Evolutionary conservation across 139 green algal species (phyloP).

Genomic region (Micractinium conductrix): DNA sequence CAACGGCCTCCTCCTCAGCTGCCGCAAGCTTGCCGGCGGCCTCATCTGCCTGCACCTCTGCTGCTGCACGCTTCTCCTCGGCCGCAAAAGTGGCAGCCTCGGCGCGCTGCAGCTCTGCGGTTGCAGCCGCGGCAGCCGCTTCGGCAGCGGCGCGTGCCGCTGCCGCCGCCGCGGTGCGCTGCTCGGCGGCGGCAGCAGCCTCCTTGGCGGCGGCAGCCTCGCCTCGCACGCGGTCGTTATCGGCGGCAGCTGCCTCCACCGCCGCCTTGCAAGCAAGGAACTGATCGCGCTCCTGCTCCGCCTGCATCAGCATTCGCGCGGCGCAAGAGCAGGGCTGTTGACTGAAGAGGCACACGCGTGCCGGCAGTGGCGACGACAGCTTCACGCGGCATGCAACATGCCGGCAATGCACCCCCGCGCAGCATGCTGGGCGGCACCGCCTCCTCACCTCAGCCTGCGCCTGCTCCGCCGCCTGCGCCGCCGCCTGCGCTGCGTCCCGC

Average conservation of each 20-base stretch:
- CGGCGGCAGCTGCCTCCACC: slow-evolving; percentile 8
- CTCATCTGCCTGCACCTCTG: not conserved
- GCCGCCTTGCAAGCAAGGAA: slow-evolving; percentile 6
- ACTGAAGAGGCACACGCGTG: too few species aligned
- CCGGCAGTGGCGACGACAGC: too few species aligned
- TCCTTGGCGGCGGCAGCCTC: not conserved
- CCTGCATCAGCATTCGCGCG: too few species aligned
- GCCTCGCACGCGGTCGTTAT: slow-evolving; percentile 1
- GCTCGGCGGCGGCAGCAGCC: slow-evolving; percentile 2
- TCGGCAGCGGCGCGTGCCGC: not conserved
- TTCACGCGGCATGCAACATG: not conserved
- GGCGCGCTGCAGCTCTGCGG: not conserved
- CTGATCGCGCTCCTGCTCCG: not conserved
- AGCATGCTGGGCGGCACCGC: not conserved
- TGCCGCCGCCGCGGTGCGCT: not conserved
- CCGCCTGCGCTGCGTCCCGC: not conserved
- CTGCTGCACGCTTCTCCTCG: not conserved
- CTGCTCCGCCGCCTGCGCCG: not conserved
- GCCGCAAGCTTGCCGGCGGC: not conserved
- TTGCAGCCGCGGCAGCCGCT: not conserved
- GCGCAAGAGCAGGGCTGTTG: too few species aligned
- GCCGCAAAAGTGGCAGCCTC: not conserved
- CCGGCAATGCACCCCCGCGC: not conserved
- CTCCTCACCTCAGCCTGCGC: not conserved
- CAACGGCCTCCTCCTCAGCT: not conserved